phyloP scores from a whole-genome alignment of 1,139 yeast genomes.

The Petasospora fabianii region DNA sequence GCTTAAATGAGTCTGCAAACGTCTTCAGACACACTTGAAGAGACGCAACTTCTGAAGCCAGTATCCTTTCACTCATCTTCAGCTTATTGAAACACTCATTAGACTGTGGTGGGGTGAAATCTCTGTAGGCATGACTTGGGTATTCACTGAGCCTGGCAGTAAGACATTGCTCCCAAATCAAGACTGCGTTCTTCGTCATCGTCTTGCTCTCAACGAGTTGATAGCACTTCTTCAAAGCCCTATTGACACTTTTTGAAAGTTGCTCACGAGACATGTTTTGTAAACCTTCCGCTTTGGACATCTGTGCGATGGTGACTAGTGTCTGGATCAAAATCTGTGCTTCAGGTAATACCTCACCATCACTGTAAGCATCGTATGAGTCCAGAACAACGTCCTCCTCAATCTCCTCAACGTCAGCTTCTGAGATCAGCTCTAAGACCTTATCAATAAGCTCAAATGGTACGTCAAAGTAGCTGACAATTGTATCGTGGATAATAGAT shows the following conservation, averaged over 20 bases:
- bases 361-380: slow-evolving; percentile 56
- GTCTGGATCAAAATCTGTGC: slow-evolving; percentile 50
- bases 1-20: slow-evolving; percentile 34
- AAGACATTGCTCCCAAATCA: slow-evolving; percentile 27
- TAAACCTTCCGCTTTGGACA: slow-evolving; percentile 41
- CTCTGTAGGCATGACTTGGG: slow-evolving; percentile 30
- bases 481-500: slow-evolving; percentile 32
- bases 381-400: slow-evolving; percentile 52
- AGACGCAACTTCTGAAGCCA: slow-evolving; percentile 51
- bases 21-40: slow-evolving; percentile 40
- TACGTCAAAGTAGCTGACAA: slow-evolving; percentile 20
- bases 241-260: slow-evolving; percentile 31
- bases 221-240: slow-evolving; percentile 31
- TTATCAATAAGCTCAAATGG: slow-evolving; percentile 10
- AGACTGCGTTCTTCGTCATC: slow-evolving; percentile 26
- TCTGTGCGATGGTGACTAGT: slow-evolving; percentile 39
- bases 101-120: slow-evolving; percentile 18
- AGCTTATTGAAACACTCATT: slow-evolving; percentile 17
- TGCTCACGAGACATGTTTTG: slow-evolving; percentile 45
- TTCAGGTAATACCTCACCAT: slow-evolving; percentile 58
- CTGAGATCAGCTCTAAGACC: slow-evolving; percentile 25
- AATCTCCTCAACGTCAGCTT: slow-evolving; percentile 35
- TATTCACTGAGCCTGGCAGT: slow-evolving; percentile 30
- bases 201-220: slow-evolving; percentile 31
- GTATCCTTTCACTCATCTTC: slow-evolving; percentile 51